Conservation (phyloP, 169 alveolate genomes). For the Neospora caninum region DNA sequence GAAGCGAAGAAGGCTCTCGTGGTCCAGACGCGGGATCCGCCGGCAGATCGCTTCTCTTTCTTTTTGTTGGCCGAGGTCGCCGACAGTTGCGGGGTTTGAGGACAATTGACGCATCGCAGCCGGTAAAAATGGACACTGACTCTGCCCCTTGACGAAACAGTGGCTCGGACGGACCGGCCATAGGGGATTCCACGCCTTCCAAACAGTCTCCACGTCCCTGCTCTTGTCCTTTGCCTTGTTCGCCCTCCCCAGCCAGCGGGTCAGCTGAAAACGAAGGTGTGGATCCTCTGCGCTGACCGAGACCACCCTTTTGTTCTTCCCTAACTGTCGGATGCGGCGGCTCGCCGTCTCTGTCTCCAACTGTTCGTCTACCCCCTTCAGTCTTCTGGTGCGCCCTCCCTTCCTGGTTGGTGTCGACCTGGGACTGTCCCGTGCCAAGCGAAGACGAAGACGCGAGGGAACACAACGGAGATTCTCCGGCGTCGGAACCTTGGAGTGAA, state of each 20-base stretch:
- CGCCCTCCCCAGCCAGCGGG: background rate
- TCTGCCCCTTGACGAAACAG: background rate
- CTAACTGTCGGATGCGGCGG: too few species aligned
- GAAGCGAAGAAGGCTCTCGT: background rate
- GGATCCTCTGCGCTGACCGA: too few species aligned
- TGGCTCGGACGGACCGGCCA: too few species aligned
- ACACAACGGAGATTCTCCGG: too few species aligned
- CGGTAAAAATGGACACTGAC: background rate
- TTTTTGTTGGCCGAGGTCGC: constrained; percentile 15
- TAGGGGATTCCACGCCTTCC: background rate
- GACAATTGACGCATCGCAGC: background rate
- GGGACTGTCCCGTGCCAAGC: too few species aligned
- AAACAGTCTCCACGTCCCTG: background rate
- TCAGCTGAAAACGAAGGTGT: background rate
- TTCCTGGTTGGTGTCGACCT: too few species aligned
- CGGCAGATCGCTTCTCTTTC: background rate
- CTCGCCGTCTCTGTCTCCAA: too few species aligned
- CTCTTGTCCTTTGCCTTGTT: background rate
- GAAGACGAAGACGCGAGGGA: too few species aligned
- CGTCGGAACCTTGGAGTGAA: background rate
- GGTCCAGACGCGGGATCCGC: background rate
- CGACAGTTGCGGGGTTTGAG: constrained; percentile 39
- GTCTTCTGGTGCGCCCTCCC: too few species aligned
- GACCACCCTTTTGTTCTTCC: too few species aligned
- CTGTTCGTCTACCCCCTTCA: too few species aligned